Evolutionary conservation across 805 yeast genomes (phyloP), one percentile per base, ranked within the genome.

Genomic region (Kluyveromyces dobzhanskii): DNA sequence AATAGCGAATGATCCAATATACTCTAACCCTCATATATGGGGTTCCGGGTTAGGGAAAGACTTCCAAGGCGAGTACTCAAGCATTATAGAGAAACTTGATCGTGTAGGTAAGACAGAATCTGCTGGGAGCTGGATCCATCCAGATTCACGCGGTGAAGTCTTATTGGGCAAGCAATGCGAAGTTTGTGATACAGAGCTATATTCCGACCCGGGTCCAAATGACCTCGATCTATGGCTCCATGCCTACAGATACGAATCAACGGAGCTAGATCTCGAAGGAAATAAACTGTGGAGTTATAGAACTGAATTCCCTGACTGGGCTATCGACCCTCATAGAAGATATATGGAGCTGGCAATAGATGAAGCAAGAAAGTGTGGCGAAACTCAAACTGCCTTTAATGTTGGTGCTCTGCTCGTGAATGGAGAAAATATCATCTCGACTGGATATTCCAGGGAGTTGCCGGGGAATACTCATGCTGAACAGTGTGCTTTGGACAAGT

Each of bases 381-480:
- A 81, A 17, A 82, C 94, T 0, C 75, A 74, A 25, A 83, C 95
- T 0, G 96, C 95, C 17, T 90, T 83, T 56, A 78, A 88, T 46
- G 97, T 92, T n/a, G 98, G 98, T 4, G 94, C 95, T 0, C 78
- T 86, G 0, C 64, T 92, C 4, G 90, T 77, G 0, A 62, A 71
- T 40, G 81, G 83, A 28, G 71, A 71, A 17, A 53, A 71, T 38
- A 66, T 90, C 0, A 56, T 92, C n/a, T 70, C 82, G 6, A 77
- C 85, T 0, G 98, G 98, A 0, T 86, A 75, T 53, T 85, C 97
- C 0, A 70, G 97, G 39, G 98, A 92, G 59, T 64, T 88, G 2
- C 84, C 81, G 14, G 98, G 97, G 0, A 92, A 90, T 59, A 90
- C 98, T 0, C 98, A 90, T 58, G 98, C 98, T 3, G 98, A 92